Percentiles rank a stretch among this genome's conserved stretches.
These are phyloP conservation scores for Chrysoporthe puriensis DNA, from an alignment of 2,329 filamentous ascomycete species.

Conservation along the genomic window DNA sequence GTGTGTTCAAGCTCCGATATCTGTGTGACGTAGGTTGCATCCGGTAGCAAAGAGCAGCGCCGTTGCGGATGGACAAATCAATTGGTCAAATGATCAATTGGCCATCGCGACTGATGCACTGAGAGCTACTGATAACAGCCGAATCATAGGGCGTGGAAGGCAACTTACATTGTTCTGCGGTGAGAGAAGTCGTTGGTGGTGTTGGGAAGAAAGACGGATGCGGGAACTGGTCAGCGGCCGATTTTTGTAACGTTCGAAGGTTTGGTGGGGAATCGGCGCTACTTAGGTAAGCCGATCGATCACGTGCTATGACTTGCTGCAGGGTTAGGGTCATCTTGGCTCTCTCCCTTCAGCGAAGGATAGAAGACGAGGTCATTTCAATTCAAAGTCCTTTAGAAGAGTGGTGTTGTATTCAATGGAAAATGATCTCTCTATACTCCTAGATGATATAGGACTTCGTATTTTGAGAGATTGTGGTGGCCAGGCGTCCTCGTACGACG, in stretches of 20 bases:
- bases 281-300: constrained; percentile 1
- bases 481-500: background rate
- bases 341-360: background rate
- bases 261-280: constrained; percentile 16
- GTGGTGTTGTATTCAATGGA: background rate
- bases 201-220: constrained; percentile 42
- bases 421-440: background rate
- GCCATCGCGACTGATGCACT: background rate
- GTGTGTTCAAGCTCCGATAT: constrained; percentile 12
- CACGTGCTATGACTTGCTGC: background rate
- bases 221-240: constrained; percentile 33
- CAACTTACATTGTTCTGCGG: constrained; percentile 46
- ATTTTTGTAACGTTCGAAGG: constrained; percentile 20
- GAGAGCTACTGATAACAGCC: constrained; percentile 8
- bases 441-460: background rate
- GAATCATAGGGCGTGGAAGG: background rate
- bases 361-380: background rate
- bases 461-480: background rate
- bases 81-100: constrained; percentile 17
- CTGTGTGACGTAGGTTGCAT: constrained; percentile 24
- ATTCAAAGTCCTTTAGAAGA: background rate
- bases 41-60: constrained; percentile 6
- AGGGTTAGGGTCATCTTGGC: background rate
- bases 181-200: constrained; percentile 50
- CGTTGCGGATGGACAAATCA: constrained; percentile 2